A percentile compares a stretch with the other conserved stretches of the same genome.
Evolutionary conservation across 331 rosid species (phyloP).

Genomic region (Malus hybrid): DNA sequence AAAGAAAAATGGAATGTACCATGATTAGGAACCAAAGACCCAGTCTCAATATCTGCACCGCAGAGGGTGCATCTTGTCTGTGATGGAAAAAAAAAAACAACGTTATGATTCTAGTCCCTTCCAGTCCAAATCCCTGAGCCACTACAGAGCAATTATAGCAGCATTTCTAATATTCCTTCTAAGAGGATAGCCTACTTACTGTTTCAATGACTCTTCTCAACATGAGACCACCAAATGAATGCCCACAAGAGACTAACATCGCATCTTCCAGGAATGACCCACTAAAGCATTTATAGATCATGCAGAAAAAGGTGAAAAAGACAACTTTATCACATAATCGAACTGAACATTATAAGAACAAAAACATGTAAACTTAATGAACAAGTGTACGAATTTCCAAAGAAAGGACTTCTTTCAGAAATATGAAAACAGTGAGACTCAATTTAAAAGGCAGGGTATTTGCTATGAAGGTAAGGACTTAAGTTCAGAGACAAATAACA

Average conservation of each 20-base stretch:
- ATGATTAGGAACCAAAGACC: slow-evolving; percentile 73
- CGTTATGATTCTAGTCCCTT: too few relatives aligned
- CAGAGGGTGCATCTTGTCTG: slow-evolving; percentile 95
- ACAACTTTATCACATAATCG: background rate
- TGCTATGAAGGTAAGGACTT: background rate
- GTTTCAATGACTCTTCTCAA: slow-evolving; percentile 87
- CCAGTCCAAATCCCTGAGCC: background rate
- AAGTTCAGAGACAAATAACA: slow-evolving; percentile 7
- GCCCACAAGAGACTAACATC: slow-evolving; percentile 89
- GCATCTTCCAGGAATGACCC: slow-evolving; percentile 97
- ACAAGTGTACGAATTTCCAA: background rate
- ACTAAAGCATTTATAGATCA: slow-evolving; percentile 23
- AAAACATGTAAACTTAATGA: background rate
- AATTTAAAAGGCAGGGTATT: background rate
- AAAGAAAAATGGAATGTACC: slow-evolving; percentile 40
- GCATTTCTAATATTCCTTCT: background rate
- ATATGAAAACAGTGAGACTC: background rate
- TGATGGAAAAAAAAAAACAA: slow-evolving; percentile 3
- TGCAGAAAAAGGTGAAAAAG: background rate
- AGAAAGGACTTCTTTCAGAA: background rate
- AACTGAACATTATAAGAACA: background rate
- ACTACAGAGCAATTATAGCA: background rate
- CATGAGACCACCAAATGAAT: slow-evolving; percentile 95
- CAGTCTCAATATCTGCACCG: slow-evolving; percentile 65
- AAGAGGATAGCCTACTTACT: slow-evolving; percentile 42